Percentiles rank a stretch among this genome's conserved stretches.
Conservation (phyloP, 73 alveolate genomes). For the Effrenium voratum region DNA sequence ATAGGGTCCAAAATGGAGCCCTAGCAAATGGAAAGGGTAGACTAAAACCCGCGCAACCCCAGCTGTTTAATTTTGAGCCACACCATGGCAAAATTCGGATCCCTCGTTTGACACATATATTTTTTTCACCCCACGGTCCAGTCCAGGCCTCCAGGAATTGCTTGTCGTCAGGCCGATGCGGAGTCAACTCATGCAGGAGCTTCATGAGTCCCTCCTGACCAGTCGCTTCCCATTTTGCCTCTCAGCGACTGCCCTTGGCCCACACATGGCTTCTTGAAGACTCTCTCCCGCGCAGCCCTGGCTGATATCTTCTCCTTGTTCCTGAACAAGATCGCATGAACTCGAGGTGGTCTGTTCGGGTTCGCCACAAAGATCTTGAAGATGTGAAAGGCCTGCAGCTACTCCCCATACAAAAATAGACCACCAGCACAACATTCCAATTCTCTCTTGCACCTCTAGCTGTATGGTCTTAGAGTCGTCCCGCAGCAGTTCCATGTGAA, state of each 20-base stretch:
- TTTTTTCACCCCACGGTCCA: too few relatives aligned
- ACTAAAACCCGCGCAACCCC: too few relatives aligned
- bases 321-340: conserved; percentile 37
- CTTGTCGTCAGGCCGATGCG: conserved; percentile 67
- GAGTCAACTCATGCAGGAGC: conserved; percentile 41
- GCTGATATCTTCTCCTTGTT: conserved; percentile 37
- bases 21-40: too few relatives aligned
- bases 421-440: background rate
- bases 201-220: conserved; percentile 38
- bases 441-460: too few relatives aligned
- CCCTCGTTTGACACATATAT: too few relatives aligned
- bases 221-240: too few relatives aligned
- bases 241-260: too few relatives aligned
- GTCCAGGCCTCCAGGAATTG: conserved; percentile 53
- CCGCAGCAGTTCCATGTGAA: conserved; percentile 70
- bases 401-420: background rate
- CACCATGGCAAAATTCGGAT: too few relatives aligned
- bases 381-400: conserved; percentile 72
- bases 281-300: too few relatives aligned
- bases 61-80: too few relatives aligned
- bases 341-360: conserved; percentile 26
- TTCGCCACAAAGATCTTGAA: conserved; percentile 94
- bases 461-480: conserved; percentile 83
- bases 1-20: too few relatives aligned
- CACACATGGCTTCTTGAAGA: too few relatives aligned